A percentile compares a stretch with the other conserved stretches of the same genome.
Conservation (phyloP, 2,329 filamentous ascomycete genomes). For the Capronia epimyces region DNA sequence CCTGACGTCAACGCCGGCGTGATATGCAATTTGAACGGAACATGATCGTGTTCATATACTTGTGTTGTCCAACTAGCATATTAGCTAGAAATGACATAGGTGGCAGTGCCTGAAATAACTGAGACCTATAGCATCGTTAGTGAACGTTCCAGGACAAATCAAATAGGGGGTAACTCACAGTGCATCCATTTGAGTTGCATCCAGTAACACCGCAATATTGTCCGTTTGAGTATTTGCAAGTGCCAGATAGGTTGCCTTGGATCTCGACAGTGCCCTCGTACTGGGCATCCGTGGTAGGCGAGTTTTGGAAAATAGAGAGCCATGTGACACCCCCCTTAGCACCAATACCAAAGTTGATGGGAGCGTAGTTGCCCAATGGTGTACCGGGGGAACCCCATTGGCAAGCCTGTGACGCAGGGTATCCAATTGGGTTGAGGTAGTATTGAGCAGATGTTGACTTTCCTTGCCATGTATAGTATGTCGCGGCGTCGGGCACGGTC, state of each 20-base stretch:
- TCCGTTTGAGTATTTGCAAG: constrained; percentile 63
- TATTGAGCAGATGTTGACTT: constrained; percentile 82
- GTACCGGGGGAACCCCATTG: constrained; percentile 62
- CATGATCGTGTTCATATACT: constrained; percentile 22
- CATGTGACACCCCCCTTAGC: constrained; percentile 61
- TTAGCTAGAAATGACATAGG: constrained; percentile 41
- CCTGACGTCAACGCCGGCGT: constrained; percentile 23
- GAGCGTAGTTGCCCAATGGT: constrained; percentile 74
- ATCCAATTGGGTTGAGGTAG: constrained; percentile 84
- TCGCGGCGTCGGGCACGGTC: constrained; percentile 66
- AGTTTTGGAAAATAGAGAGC: constrained; percentile 79
- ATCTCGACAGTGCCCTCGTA: constrained; percentile 79
- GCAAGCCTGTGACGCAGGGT: constrained; percentile 63
- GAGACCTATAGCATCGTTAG: constrained; percentile 39
- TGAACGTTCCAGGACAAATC: neutral
- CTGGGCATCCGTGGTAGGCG: constrained; percentile 62
- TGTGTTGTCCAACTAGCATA: constrained; percentile 1
- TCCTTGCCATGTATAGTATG: constrained; percentile 74
- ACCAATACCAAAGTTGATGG: constrained; percentile 78
- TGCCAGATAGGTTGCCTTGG: constrained; percentile 56
- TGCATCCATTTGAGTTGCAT: constrained; percentile 63
- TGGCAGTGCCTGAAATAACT: constrained; percentile 46
- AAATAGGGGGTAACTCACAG: constrained; percentile 54
- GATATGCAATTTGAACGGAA: constrained; percentile 22
- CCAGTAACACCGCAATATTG: constrained; percentile 52